Conservation (phyloP, 208 protist genomes). For the Trypanosoma mega region DNA sequence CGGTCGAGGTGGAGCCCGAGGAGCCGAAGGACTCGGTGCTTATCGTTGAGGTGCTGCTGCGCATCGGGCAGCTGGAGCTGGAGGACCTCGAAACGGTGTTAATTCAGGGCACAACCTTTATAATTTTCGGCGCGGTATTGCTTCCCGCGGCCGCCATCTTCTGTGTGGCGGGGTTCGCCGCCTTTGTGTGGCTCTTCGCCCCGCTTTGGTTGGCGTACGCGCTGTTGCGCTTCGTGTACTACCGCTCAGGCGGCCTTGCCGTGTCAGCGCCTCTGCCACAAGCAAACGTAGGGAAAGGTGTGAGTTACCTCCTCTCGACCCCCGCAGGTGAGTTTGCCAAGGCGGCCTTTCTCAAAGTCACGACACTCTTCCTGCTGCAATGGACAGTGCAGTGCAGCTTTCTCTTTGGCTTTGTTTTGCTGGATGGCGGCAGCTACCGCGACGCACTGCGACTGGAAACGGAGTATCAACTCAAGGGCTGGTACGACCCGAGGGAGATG, state of each 20-base stretch:
- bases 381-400: conserved; percentile 49
- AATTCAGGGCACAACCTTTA: conserved; percentile 57
- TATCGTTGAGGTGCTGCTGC: conserved; percentile 58
- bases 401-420: conserved; percentile 39
- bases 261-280: conserved; percentile 11
- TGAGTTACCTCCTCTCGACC: conserved; percentile 18
- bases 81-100: conserved; percentile 54
- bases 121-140: conserved; percentile 47
- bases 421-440: conserved; percentile 1
- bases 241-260: conserved; percentile 10
- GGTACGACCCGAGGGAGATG: conserved; percentile 17
- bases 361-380: conserved; percentile 50
- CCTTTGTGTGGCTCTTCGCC: conserved; percentile 42
- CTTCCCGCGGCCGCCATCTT: conserved; percentile 43
- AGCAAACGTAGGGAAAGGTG: not conserved
- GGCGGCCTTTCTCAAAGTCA: conserved; percentile 39
- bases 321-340: conserved; percentile 43
- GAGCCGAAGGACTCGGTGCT: conserved; percentile 45
- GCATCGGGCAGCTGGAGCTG: conserved; percentile 43
- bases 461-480: conserved; percentile 13
- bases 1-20: conserved; percentile 36
- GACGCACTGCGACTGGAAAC: conserved; percentile 13
- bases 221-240: conserved; percentile 43
- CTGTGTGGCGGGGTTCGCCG: conserved; percentile 30
- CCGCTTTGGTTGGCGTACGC: conserved; percentile 32